A percentile compares a stretch with the other conserved stretches of the same genome.
Evolutionary conservation across 345 rosid species (phyloP).

Genomic region (Lepidium africanum): DNA sequence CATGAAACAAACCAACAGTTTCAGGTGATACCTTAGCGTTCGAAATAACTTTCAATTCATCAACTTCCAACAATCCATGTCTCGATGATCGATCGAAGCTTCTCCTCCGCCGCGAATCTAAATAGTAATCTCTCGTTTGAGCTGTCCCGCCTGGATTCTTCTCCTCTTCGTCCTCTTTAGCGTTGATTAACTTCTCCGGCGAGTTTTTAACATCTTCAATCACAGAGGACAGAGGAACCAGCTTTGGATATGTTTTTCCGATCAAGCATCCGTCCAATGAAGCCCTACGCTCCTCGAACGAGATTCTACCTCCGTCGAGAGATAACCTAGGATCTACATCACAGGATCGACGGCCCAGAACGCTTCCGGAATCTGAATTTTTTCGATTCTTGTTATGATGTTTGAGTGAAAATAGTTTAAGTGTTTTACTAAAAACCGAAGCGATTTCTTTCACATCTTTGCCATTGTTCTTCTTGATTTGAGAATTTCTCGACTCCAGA

Average conservation of each 20-base stretch:
- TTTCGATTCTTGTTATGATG: conserved; percentile 39
- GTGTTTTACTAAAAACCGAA: conserved; percentile 51
- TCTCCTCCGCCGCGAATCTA: conserved; percentile 53
- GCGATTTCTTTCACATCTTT: conserved; percentile 46
- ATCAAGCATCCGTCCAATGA: conserved; percentile 73
- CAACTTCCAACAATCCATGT: conserved; percentile 51
- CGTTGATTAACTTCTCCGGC: conserved; percentile 15
- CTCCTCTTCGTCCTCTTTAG: conserved; percentile 33
- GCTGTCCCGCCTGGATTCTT: conserved; percentile 74
- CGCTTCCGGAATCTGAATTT: conserved; percentile 14
- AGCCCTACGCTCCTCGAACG: conserved; percentile 70
- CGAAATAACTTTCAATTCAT: conserved; percentile 43
- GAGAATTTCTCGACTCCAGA: conserved; percentile 41
- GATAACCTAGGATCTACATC: conserved; percentile 65
- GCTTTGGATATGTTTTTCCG: conserved; percentile 45
- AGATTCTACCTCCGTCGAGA: conserved; percentile 34
- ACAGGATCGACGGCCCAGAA: conserved; percentile 59
- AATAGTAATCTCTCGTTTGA: conserved; percentile 83
- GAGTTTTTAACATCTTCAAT: conserved; percentile 47
- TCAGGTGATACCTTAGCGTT: conserved; percentile 67
- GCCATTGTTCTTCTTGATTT: conserved; percentile 34
- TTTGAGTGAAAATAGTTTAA: conserved; percentile 52
- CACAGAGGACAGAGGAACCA: conserved; percentile 41
- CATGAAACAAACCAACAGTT: conserved; percentile 49
- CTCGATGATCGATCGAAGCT: conserved; percentile 65